Conservation (phyloP, 805 yeast genomes). For the Saccharomycodes ludwigii region DNA sequence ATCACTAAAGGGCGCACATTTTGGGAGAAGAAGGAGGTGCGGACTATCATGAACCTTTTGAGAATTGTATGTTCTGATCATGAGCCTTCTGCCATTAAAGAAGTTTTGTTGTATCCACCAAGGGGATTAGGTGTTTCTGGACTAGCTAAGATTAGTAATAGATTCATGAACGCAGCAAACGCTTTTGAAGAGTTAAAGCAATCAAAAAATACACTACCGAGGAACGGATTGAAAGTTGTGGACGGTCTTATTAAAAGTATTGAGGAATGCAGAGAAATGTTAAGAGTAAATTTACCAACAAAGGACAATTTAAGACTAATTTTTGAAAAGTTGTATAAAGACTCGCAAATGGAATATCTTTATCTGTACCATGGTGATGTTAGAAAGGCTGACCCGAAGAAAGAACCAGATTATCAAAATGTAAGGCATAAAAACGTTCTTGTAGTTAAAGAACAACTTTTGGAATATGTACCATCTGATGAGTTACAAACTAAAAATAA, state of each 20-base stretch:
- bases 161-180: conserved; percentile 8
- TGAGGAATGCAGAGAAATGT: conserved; percentile 11
- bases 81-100: conserved; percentile 48
- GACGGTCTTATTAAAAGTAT: conserved; percentile 15
- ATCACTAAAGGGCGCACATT: conserved; percentile 66
- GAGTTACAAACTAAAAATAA: background rate
- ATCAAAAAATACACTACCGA: conserved; percentile 4
- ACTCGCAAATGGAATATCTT: conserved; percentile 19
- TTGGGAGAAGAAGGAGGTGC: conserved; percentile 67
- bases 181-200: conserved; percentile 10
- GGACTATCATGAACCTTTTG: conserved; percentile 48
- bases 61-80: conserved; percentile 44
- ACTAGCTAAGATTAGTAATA: conserved; percentile 19
- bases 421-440: conserved; percentile 18
- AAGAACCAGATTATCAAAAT: conserved; percentile 14
- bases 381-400: conserved; percentile 13
- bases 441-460: conserved; percentile 15
- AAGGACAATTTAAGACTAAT: conserved; percentile 10
- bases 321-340: conserved; percentile 19
- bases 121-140: conserved; percentile 57
- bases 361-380: conserved; percentile 15
- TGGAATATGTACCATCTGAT: conserved; percentile 10
- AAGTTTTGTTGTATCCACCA: conserved; percentile 48
- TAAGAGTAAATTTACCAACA: conserved; percentile 6
- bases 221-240: conserved; percentile 13